Conservation (phyloP, 2,329 filamentous ascomycete genomes). For the Fusarium haematococcum region DNA sequence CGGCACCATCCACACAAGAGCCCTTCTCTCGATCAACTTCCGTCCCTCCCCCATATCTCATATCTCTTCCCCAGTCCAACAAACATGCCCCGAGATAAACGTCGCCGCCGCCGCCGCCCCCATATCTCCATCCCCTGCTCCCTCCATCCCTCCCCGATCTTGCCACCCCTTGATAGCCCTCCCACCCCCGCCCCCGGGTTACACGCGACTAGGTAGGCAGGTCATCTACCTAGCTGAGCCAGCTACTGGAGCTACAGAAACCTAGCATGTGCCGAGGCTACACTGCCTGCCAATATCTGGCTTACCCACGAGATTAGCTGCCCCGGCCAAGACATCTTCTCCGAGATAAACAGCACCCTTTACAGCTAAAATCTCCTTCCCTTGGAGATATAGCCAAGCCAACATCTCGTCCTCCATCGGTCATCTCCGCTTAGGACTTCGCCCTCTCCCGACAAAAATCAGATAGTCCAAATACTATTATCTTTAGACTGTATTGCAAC, state of each 20-base stretch:
- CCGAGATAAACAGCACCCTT: constrained; percentile 1
- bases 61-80: constrained; percentile 1
- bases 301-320: neutral
- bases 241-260: neutral
- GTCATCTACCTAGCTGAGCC: neutral
- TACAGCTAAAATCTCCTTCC: neutral
- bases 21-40: neutral
- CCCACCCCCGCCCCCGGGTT: neutral
- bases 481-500: neutral
- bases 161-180: neutral
- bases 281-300: neutral
- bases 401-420: neutral
- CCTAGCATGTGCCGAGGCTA: neutral
- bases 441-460: neutral
- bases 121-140: neutral
- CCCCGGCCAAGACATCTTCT: neutral
- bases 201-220: neutral
- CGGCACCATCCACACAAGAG: neutral
- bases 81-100: neutral
- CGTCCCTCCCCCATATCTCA: neutral
- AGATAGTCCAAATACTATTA: neutral
- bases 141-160: neutral
- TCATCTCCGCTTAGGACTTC: neutral
- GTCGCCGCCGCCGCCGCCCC: neutral
- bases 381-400: neutral